Percentiles rank a stretch among this genome's conserved stretches.
Conservation (phyloP, 345 rosid species). For the Turnera subulata region DNA sequence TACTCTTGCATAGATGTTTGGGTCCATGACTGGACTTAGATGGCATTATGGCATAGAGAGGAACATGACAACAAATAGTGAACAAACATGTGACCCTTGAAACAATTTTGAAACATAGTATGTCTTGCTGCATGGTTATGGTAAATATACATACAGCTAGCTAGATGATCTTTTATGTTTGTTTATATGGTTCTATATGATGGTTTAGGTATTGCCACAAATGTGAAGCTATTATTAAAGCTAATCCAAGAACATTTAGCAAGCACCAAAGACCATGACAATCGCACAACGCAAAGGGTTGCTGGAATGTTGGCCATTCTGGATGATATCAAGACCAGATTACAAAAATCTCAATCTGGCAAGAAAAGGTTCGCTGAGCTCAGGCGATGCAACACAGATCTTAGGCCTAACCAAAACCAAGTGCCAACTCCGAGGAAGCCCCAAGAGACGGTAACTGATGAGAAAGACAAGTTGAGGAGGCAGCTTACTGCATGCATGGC, state of each 20-base stretch:
- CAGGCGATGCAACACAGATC: conserved; percentile 68
- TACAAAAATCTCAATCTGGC: conserved; percentile 51
- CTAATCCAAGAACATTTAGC: conserved; percentile 63
- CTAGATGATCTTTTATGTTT: too few relatives aligned
- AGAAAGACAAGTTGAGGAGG: conserved; percentile 48
- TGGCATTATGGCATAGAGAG: too few relatives aligned
- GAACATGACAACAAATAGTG: too few relatives aligned
- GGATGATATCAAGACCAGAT: conserved; percentile 58
- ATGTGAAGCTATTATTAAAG: conserved; percentile 60
- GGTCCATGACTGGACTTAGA: neutral
- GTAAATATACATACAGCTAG: too few relatives aligned
- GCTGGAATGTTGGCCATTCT: conserved; percentile 70
- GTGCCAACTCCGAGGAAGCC: conserved; percentile 30
- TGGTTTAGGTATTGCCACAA: conserved; percentile 47
- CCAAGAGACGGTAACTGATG: conserved; percentile 23
- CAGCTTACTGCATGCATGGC: conserved; percentile 49
- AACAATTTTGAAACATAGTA: too few relatives aligned
- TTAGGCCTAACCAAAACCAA: conserved; percentile 28
- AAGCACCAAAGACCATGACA: conserved; percentile 39
- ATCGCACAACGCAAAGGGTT: conserved; percentile 47
- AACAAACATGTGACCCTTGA: too few relatives aligned
- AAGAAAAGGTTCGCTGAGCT: conserved; percentile 48
- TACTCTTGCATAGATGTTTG: neutral
- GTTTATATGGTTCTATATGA: neutral
- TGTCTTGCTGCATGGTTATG: too few relatives aligned